Conservation (phyloP, 78 protist genomes). For the Emiliania huxleyi region DNA sequence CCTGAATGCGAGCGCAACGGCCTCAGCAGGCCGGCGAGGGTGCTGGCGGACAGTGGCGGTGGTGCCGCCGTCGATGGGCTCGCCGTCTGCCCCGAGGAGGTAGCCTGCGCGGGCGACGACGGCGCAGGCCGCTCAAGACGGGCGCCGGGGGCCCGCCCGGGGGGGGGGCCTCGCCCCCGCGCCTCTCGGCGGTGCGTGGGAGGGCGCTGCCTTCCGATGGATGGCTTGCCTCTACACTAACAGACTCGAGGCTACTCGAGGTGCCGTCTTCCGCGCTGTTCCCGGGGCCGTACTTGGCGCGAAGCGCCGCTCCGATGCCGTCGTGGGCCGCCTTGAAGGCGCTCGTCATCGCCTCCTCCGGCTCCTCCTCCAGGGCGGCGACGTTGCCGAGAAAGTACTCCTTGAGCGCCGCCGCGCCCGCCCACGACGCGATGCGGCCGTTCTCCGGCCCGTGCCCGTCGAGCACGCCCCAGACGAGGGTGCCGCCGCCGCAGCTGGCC, state of each 20-base stretch:
- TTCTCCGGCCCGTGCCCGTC: constrained; percentile 6
- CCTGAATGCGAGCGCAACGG: too few species aligned
- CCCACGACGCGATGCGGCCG: neutral
- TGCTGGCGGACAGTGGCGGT: constrained; percentile 1
- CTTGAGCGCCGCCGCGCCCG: neutral
- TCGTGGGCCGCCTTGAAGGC: neutral
- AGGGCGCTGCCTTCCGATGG: too few species aligned
- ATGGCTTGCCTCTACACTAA: too few species aligned
- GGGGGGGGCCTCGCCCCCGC: too few species aligned
- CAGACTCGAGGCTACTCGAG: too few species aligned
- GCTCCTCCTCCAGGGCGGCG: neutral
- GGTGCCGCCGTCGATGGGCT: neutral
- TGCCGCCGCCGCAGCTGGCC: neutral
- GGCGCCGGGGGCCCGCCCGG: too few species aligned
- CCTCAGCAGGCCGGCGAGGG: too few species aligned
- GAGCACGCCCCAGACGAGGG: neutral
- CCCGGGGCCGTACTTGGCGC: neutral
- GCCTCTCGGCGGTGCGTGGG: too few species aligned
- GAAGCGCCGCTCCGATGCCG: neutral
- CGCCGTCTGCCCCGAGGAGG: neutral
- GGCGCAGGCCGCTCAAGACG: too few species aligned
- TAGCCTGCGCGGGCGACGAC: too few species aligned
- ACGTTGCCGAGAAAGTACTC: neutral
- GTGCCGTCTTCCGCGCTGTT: too few species aligned
- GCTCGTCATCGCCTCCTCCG: neutral